These are phyloP conservation scores for Obelidium mucronatum DNA, from an alignment of 192 early-diverging fungal genomes.

Conservation along the genomic window DNA sequence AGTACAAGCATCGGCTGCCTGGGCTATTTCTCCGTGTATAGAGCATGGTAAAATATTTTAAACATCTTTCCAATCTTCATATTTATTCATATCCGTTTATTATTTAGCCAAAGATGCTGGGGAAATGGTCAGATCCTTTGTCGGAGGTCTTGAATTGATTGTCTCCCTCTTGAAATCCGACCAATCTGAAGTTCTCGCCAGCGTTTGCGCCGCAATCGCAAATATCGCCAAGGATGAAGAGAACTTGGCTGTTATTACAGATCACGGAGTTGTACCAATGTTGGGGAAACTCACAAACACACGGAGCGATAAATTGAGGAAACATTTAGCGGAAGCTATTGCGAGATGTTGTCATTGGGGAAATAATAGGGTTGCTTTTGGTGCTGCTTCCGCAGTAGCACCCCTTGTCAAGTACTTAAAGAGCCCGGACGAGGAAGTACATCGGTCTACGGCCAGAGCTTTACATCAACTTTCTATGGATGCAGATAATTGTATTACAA, in stretches of 20 bases:
- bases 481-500: constrained; percentile 74
- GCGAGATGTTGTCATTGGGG: constrained; percentile 73
- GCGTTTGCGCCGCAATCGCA: constrained; percentile 70
- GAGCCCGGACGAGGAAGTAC: constrained; percentile 66
- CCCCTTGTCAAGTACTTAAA: constrained; percentile 71
- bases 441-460: constrained; percentile 65
- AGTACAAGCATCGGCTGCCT: constrained; percentile 69
- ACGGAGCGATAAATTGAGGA: constrained; percentile 65
- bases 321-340: constrained; percentile 68
- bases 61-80: background rate
- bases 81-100: background rate
- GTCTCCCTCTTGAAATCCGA: constrained; percentile 71
- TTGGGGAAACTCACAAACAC: constrained; percentile 68
- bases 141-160: constrained; percentile 71
- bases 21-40: constrained; percentile 74
- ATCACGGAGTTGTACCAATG: constrained; percentile 74
- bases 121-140: constrained; percentile 75
- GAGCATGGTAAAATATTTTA: constrained; percentile 60
- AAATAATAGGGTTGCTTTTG: constrained; percentile 71
- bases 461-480: constrained; percentile 76
- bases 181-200: constrained; percentile 63
- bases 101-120: constrained; percentile 67
- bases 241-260: constrained; percentile 74
- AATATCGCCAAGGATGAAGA: constrained; percentile 76
- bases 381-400: constrained; percentile 64